phyloP scores from a whole-genome alignment of 2,329 filamentous ascomycete genomes.

The Penicillium crustosum region DNA sequence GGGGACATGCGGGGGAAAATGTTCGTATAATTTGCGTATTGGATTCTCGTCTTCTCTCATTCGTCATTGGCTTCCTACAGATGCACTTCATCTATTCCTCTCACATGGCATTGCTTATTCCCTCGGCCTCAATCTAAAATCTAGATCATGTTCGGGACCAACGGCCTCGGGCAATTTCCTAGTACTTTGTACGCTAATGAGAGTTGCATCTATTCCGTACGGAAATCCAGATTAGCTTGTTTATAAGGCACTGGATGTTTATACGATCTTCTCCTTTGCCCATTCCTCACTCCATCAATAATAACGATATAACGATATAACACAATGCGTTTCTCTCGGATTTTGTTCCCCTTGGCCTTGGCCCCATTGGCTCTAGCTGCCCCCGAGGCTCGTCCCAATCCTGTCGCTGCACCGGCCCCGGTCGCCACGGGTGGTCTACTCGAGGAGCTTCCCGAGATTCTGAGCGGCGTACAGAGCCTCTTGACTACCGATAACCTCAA shows the following conservation, averaged over 20 bases:
- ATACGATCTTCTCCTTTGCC: not conserved
- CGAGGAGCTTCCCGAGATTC: constrained; percentile 26
- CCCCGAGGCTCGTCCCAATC: constrained; percentile 24
- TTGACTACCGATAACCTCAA: constrained; percentile 21
- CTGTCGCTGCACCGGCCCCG: constrained; percentile 25
- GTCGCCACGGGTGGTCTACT: constrained; percentile 24
- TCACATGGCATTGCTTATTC: constrained; percentile 6
- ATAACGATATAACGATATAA: not conserved
- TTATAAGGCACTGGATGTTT: constrained; percentile 6
- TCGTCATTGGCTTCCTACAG: not conserved
- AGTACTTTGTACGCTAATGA: no score
- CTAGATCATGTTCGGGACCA: not conserved
- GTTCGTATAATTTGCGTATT: not conserved
- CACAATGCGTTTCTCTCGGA: constrained; percentile 25
- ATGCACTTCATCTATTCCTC: not conserved
- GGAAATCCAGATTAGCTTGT: not conserved
- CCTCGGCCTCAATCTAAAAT: constrained; percentile 2
- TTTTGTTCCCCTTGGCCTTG: constrained; percentile 20
- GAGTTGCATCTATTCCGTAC: no score
- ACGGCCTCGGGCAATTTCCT: constrained; percentile 1
- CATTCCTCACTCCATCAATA: not conserved
- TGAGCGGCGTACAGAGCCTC: constrained; percentile 22
- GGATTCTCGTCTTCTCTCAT: not conserved
- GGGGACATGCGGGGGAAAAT: constrained; percentile 8
- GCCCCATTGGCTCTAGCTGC: constrained; percentile 21